A percentile compares a stretch with the other conserved stretches of the same genome.
Conservation (phyloP, 2,329 filamentous ascomycete species). For the Sclerotinia borealis region DNA sequence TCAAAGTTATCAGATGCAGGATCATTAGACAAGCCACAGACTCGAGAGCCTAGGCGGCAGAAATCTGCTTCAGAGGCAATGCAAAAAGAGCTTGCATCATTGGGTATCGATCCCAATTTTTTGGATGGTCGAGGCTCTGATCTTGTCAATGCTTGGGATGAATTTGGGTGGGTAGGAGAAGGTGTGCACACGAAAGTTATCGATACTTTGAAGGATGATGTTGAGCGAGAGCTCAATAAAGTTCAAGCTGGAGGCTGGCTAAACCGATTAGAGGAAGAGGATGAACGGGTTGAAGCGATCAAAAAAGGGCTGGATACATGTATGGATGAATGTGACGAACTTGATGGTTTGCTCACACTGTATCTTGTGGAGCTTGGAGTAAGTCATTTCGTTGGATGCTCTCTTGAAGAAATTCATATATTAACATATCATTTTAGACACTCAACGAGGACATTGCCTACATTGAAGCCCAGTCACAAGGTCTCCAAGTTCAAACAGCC, state of each 20-base stretch:
- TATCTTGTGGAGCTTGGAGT: conserved; percentile 93
- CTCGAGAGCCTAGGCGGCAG: conserved; percentile 27
- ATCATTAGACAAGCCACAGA: conserved; percentile 27
- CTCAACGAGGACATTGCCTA: conserved; percentile 93
- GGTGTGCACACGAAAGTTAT: conserved; percentile 69
- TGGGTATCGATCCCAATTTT: conserved; percentile 73
- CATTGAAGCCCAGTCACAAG: conserved; percentile 95
- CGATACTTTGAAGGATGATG: conserved; percentile 73
- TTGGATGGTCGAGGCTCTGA: conserved; percentile 71
- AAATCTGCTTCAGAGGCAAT: conserved; percentile 31
- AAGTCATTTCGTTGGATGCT: conserved; percentile 52
- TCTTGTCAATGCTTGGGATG: conserved; percentile 75
- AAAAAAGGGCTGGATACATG: conserved; percentile 80
- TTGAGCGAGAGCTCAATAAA: conserved; percentile 82
- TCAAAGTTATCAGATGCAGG: conserved; percentile 33
- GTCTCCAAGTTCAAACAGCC: conserved; percentile 91
- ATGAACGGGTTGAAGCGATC: conserved; percentile 82
- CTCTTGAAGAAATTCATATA: conserved; percentile 12
- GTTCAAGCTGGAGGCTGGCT: conserved; percentile 93
- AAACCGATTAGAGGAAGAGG: conserved; percentile 75
- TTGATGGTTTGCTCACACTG: conserved; percentile 87
- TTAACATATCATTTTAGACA: conserved; percentile 50
- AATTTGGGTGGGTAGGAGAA: conserved; percentile 83
- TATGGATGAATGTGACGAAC: conserved; percentile 92
- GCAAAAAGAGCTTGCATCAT: conserved; percentile 33